Base-by-base conservation (phyloP, 768 basidiomycete genomes). In the Vishniacozyma victoriae region DNA sequence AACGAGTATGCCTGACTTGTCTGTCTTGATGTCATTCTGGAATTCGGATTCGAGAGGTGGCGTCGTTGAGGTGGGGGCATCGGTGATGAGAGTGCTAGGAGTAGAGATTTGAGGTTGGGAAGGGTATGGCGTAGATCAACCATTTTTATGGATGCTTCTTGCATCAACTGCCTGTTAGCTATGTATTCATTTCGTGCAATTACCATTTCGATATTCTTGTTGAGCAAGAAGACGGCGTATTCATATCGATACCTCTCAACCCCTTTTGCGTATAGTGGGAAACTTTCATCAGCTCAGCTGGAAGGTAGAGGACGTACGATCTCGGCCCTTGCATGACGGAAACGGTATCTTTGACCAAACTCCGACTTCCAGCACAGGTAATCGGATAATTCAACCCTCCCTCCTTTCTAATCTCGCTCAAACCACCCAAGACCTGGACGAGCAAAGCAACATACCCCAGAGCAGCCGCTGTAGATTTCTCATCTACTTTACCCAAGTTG, bases 181-280 rank as follows among this genome's bases (percentile, higher is more conserved):
- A 9, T n/a, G 29, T 9, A 9, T 33, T 33, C 9, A 33, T 33
- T 9, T 33, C n/a, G 29, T 33, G 9, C 41, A 37, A 44, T 13
- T 4, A 92, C 91, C 80, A 91, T 77, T 75, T 99, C 93, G 57
- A 99, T 91, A 72, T 99, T 79, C 73, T 97, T 99, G 75, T 99
- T 99, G 25, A 97, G 76, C 35, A 99, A 73, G 71, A 91, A 97
- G 3, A 97, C 93, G 3, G 84, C 95, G 75, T 97, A 99, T 71
- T 97, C 93, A 64, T 93, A 99, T 20, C 95, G 79, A 73, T 96
- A 97, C 35, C 85, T 86, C 68, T 97, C 95, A 49, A 96, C 92
- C 4, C 92, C 91, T 73, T 81, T 87, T 1, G 87, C 84, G 71
- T 89, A 99, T 24, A 99, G 75, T 15, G 95, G 95, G 71, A 97